phyloP scores from a whole-genome alignment of 202 grass and related monocot genomes.

The Dendrocalamus latiflorus region DNA sequence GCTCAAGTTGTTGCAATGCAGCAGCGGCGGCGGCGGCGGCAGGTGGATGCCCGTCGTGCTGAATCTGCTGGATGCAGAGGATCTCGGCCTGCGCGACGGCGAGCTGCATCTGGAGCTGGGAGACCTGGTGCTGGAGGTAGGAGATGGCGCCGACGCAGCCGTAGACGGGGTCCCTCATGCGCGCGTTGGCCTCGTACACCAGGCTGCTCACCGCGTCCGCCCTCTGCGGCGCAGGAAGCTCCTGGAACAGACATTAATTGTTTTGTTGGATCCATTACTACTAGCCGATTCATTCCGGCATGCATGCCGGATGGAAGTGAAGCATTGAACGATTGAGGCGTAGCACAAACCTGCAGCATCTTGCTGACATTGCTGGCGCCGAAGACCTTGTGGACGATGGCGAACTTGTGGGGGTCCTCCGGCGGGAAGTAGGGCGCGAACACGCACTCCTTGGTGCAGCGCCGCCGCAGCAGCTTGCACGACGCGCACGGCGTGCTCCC shows the following conservation, averaged over 20 bases:
- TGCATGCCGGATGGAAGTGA: too few relatives aligned
- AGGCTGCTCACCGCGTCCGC: slow-evolving; percentile 66
- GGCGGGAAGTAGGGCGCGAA: too few relatives aligned
- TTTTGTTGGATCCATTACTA: too few relatives aligned
- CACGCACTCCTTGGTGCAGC: slow-evolving; percentile 58
- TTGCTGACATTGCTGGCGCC: slow-evolving; percentile 75
- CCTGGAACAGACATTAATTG: too few relatives aligned
- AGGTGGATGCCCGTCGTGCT: too few relatives aligned
- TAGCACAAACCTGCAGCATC: slow-evolving; percentile 59
- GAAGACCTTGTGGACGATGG: slow-evolving; percentile 65
- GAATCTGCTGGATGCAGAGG: slow-evolving; percentile 5
- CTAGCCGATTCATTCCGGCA: too few relatives aligned
- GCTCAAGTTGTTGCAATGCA: too few relatives aligned
- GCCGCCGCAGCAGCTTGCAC: slow-evolving; percentile 58
- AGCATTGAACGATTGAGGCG: too few relatives aligned
- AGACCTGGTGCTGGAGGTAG: slow-evolving; percentile 57
- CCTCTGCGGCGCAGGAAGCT: slow-evolving; percentile 46
- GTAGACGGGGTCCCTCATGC: slow-evolving; percentile 67
- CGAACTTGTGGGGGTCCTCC: slow-evolving; percentile 64
- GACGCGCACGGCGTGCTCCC: slow-evolving; percentile 46
- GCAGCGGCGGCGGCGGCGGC: too few relatives aligned
- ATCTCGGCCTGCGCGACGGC: slow-evolving; percentile 69
- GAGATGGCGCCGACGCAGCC: slow-evolving; percentile 80
- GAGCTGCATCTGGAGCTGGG: slow-evolving; percentile 76
- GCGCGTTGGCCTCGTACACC: slow-evolving; percentile 69